Conservation (phyloP, 805 yeast genomes). For the Cyberlindnera veronae region DNA sequence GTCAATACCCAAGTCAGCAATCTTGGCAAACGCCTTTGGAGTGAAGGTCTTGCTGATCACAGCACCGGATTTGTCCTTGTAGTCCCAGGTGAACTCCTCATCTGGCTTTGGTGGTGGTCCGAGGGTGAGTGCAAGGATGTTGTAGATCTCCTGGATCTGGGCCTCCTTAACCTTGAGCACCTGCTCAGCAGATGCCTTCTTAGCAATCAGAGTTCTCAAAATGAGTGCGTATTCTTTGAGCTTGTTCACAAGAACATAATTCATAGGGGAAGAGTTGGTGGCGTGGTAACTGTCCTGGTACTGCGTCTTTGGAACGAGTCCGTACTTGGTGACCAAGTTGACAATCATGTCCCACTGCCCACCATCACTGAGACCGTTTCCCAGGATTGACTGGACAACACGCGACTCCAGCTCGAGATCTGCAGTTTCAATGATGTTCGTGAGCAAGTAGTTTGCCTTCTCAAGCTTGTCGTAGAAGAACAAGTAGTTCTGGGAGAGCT, state of each 20-base stretch:
- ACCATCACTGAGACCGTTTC: slow-evolving; percentile 72
- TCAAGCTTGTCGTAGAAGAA: slow-evolving; percentile 84
- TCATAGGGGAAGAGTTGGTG: slow-evolving; percentile 50
- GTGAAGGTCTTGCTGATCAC: slow-evolving; percentile 46
- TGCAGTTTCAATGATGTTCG: slow-evolving; percentile 66
- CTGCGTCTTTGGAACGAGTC: slow-evolving; percentile 69
- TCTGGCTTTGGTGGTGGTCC: slow-evolving; percentile 76
- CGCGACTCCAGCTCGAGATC: slow-evolving; percentile 64
- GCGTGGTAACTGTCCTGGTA: slow-evolving; percentile 63
- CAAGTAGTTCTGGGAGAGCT: slow-evolving; percentile 70
- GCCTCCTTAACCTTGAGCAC: slow-evolving; percentile 35
- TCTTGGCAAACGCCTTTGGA: slow-evolving; percentile 60
- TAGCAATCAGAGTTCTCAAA: slow-evolving; percentile 48
- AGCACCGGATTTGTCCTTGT: slow-evolving; percentile 57
- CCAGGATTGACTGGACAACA: slow-evolving; percentile 58
- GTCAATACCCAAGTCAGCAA: slow-evolving; percentile 48
- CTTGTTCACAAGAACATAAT: slow-evolving; percentile 58
- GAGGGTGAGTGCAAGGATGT: slow-evolving; percentile 57
- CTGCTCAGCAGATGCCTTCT: slow-evolving; percentile 36
- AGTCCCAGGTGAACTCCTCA: slow-evolving; percentile 71
- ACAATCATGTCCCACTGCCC: slow-evolving; percentile 85
- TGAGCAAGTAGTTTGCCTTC: slow-evolving; percentile 73
- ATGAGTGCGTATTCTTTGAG: slow-evolving; percentile 71
- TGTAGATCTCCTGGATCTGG: slow-evolving; percentile 59
- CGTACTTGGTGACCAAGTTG: slow-evolving; percentile 72